phyloP scores from a whole-genome alignment of 352 stramenopile genomes.

The Globisporangium iwayamae region DNA sequence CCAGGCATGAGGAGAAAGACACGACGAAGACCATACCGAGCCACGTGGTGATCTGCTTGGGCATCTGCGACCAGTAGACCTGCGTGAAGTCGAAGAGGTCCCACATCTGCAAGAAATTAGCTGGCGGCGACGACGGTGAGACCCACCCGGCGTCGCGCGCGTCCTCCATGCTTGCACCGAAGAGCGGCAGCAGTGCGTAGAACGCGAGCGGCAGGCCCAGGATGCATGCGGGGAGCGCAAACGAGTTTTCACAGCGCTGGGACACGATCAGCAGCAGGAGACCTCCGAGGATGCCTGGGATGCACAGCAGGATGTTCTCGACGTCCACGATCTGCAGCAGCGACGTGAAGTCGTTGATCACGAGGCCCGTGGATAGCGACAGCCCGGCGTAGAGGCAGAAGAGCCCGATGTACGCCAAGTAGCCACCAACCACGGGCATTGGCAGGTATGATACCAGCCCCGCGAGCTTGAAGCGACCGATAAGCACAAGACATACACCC shows the following conservation, averaged over 20 bases:
- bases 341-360: slow-evolving; percentile 87
- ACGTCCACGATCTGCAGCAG: slow-evolving; percentile 64
- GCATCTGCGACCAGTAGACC: slow-evolving; percentile 89
- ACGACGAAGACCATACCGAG: slow-evolving; percentile 97
- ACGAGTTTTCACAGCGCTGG: slow-evolving; percentile 75
- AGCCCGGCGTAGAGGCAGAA: slow-evolving; percentile 94
- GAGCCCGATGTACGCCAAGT: slow-evolving; percentile 97
- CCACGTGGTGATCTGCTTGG: slow-evolving; percentile 88
- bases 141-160: slow-evolving; percentile 92
- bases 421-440: slow-evolving; percentile 96
- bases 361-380: slow-evolving; percentile 87
- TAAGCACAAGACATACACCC: slow-evolving; percentile 91
- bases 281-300: slow-evolving; percentile 82
- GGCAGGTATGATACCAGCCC: slow-evolving; percentile 96
- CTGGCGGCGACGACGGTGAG: slow-evolving; percentile 53
- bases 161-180: slow-evolving; percentile 84
- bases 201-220: slow-evolving; percentile 89
- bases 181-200: slow-evolving; percentile 82
- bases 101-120: slow-evolving; percentile 70
- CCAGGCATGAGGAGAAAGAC: slow-evolving; percentile 95
- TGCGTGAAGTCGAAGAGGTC: slow-evolving; percentile 90
- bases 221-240: slow-evolving; percentile 77
- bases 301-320: slow-evolving; percentile 75
- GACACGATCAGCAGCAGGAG: slow-evolving; percentile 81
- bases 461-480: slow-evolving; percentile 93